Base-by-base conservation (phyloP, 495 filamentous ascomycete genomes). In the Aspergillus leporis region DNA sequence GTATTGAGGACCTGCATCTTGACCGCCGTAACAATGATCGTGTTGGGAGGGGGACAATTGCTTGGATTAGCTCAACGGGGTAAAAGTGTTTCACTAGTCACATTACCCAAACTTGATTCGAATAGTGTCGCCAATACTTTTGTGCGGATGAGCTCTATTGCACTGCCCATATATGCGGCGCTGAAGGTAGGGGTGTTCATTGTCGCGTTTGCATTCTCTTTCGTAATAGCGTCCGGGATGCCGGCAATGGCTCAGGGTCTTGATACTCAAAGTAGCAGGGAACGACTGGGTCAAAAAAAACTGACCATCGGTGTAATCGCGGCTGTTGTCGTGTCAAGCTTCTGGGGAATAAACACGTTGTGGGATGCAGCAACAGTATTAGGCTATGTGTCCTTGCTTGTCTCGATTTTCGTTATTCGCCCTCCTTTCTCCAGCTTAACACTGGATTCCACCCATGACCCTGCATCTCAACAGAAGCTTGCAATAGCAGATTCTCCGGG, bases 91-190 rank as follows among this genome's bases (percentile, higher is more conserved):
- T 60, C 63, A 0, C 49, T 60, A 0, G 30, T 61, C 10, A 65
- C 61, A 52, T 54, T 66, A 4, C 67, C 70, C 13, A 57, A 51
- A 22, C 21, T 70, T 5, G 63, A 62, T 51, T 46, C 47, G 2
- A 61, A 58, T n/a, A 63, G 53, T 0, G 67, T 46, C 5, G 55
- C 61, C 18, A 48, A 57, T 21, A 60, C 65, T 0, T 38, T 78
- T 49, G 34, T 69, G 31, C 71, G 69, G 23, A 53, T 68, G 14
- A 56, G 54, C 36, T 72, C 73, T 18, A 66, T 86, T 31, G 77
- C 73, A 21, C 61, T 87, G 21, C 85, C 85, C 0, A 80, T 84
- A 57, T 86, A 83, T 59, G 82, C 84, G 21, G 63, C 80, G 0
- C 67, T 84, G 62, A 78, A 84, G 36, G 66, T 87, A 19, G 85